A percentile compares a stretch with the other conserved stretches of the same genome.
Conservation (phyloP, 2,329 filamentous ascomycete species). For the Monosporascus sp. region DNA sequence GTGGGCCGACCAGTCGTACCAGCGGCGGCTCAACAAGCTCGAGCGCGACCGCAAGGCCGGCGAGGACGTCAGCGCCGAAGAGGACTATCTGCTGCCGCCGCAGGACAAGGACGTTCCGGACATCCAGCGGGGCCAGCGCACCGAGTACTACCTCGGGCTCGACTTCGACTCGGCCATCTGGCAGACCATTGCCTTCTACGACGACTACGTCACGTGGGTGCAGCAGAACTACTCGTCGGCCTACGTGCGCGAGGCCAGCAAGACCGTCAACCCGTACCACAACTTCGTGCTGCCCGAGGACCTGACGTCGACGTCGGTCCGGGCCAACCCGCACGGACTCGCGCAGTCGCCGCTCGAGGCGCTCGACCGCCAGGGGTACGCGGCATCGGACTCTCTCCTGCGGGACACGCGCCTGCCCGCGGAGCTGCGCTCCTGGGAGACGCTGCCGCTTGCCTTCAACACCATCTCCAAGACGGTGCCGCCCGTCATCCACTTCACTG, state of each 20-base stretch:
- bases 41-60: conserved; percentile 14
- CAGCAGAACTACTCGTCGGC: conserved; percentile 2
- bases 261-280: neutral
- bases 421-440: conserved; percentile 15
- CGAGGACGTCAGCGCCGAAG: conserved; percentile 8
- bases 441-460: conserved; percentile 31
- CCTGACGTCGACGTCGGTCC: neutral
- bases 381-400: neutral
- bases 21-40: conserved; percentile 24
- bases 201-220: conserved; percentile 3
- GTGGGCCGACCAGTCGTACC: conserved; percentile 37
- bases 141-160: conserved; percentile 4
- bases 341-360: conserved; percentile 1
- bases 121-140: neutral
- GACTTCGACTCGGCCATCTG: conserved; percentile 5
- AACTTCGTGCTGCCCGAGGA: conserved; percentile 2
- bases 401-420: conserved; percentile 7
- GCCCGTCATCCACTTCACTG: conserved; percentile 34
- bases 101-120: conserved; percentile 3
- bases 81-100: conserved; percentile 10
- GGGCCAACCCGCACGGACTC: neutral
- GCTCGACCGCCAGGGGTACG: neutral
- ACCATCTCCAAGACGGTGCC: conserved; percentile 31
- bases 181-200: conserved; percentile 5
- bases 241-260: neutral